Percentiles rank a stretch among this genome's conserved stretches.
Evolutionary conservation across 2,329 filamentous ascomycete genomes (phyloP).

Genomic region (Chaetoscypha palmicola): DNA sequence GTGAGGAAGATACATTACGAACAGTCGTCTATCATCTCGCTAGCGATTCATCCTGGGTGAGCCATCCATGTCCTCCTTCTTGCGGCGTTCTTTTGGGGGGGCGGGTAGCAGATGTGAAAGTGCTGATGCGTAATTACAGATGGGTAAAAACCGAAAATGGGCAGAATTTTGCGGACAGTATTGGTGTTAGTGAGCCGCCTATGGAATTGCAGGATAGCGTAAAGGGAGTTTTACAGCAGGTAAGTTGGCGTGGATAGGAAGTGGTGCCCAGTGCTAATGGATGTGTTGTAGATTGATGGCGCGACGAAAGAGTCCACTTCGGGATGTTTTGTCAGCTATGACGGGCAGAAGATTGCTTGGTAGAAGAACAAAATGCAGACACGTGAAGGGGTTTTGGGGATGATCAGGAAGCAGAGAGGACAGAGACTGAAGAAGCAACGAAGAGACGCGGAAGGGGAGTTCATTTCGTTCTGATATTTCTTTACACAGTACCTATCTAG

Average conservation of each 20-base stretch:
- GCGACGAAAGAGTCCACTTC: slow-evolving; percentile 29
- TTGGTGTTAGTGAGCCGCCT: slow-evolving; percentile 31
- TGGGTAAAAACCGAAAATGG: slow-evolving; percentile 39
- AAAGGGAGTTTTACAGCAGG: slow-evolving; percentile 28
- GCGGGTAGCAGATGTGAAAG: no score
- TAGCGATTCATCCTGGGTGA: slow-evolving; percentile 30
- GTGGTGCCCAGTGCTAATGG: not conserved
- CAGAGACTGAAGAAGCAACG: no score
- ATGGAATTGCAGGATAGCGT: slow-evolving; percentile 33
- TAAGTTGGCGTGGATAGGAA: slow-evolving; percentile 10
- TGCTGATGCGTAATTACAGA: no score
- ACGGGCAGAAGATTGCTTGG: slow-evolving; percentile 20
- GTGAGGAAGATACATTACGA: slow-evolving; percentile 34
- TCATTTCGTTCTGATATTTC: no score
- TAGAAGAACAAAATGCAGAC: no score
- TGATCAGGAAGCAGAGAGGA: no score
- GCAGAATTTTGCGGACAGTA: slow-evolving; percentile 29
- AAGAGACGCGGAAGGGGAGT: no score
- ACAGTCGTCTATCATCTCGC: slow-evolving; percentile 30
- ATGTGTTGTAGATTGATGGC: slow-evolving; percentile 30
- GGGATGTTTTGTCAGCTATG: slow-evolving; percentile 21
- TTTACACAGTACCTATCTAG: no score
- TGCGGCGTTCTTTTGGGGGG: no score
- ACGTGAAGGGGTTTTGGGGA: no score
- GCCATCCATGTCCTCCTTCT: not conserved